These are phyloP conservation scores for Candida sanyiensis DNA, from an alignment of 805 yeast species.

Conservation along the genomic window DNA sequence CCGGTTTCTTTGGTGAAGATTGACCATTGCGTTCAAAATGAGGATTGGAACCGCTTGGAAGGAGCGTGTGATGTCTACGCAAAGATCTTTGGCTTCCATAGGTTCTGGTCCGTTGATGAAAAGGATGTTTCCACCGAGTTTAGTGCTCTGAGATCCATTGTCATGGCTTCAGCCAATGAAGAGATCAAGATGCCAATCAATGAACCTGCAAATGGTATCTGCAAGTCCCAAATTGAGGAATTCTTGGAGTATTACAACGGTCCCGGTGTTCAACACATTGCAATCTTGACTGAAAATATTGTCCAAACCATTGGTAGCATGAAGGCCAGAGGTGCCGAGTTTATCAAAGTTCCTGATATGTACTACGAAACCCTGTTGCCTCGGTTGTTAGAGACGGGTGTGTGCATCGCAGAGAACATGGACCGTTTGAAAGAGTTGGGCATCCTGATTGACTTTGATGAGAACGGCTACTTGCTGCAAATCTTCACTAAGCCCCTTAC, in stretches of 20 bases:
- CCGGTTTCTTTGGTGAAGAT: slow-evolving; percentile 39
- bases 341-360: slow-evolving; percentile 50
- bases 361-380: slow-evolving; percentile 51
- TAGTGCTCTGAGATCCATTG: slow-evolving; percentile 67
- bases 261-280: slow-evolving; percentile 83
- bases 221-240: slow-evolving; percentile 77
- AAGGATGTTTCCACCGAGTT: slow-evolving; percentile 61
- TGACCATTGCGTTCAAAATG: slow-evolving; percentile 82
- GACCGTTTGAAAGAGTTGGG: slow-evolving; percentile 43
- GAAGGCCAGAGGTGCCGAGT: slow-evolving; percentile 60
- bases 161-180: slow-evolving; percentile 67
- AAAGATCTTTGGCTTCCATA: slow-evolving; percentile 62
- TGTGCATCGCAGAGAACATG: slow-evolving; percentile 48
- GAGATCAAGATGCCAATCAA: slow-evolving; percentile 74
- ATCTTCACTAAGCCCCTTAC: slow-evolving; percentile 71
- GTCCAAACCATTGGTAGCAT: slow-evolving; percentile 47
- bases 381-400: slow-evolving; percentile 39
- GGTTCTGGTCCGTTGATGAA: slow-evolving; percentile 84
- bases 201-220: slow-evolving; percentile 69
- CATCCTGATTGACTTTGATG: slow-evolving; percentile 73
- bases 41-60: slow-evolving; percentile 62
- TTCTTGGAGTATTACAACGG: slow-evolving; percentile 70
- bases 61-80: slow-evolving; percentile 55
- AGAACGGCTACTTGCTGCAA: slow-evolving; percentile 70
- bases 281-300: slow-evolving; percentile 59